Base-by-base conservation (phyloP, 768 basidiomycete species). In the Cystofilobasidium macerans region DNA sequence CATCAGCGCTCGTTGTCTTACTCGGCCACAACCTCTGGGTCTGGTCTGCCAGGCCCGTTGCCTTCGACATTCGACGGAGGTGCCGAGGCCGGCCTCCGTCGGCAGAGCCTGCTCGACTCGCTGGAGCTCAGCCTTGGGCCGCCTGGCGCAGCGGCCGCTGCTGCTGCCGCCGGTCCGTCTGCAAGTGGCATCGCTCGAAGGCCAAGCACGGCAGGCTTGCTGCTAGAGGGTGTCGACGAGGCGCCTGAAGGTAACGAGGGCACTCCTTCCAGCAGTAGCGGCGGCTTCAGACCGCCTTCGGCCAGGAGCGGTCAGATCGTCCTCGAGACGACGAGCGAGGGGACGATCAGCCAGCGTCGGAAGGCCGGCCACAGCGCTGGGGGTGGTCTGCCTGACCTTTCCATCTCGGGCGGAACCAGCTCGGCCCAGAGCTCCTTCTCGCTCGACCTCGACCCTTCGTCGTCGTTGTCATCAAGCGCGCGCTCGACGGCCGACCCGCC, bases 51-150 rank as follows among this genome's bases (percentile, higher is more conserved):
- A 6, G 28, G 28, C 3, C 51, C 51, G 30, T 13, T 22, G 3
- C 51, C 51, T 14, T 54, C 30, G 14, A 32, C 51, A 7, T n/a
- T 30, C 14, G 14, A 5, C 11, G 51, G 32, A 11, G 51, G 51
- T 30, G 28, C 51, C 3, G 51, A 54, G 51, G 51, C 51, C 14
- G 51, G 18, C 30, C 26, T 32, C 14, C 51, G 51, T 20, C 51
- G 51, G 28, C 51, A 54, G 51, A 54, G 51, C 13, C 30, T 54
- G 51, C 51, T 54, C 51, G 51, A 54, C 28, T 54, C 51, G 51
- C 51, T 54, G 28, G 51, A 54, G 51, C 51, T 54, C 14, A 54
- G 51, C n/a, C 30, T 54, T 7, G 51, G 51, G 1, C 51, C 51
- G n/a, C n/a, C n/a, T n/a, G n/a, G n/a, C n/a, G n/a, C n/a, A n/a